Evolutionary conservation across 129 eudicot species (phyloP), one percentile per base, ranked within the genome.

Genomic region (Oenanthe sinensis): DNA sequence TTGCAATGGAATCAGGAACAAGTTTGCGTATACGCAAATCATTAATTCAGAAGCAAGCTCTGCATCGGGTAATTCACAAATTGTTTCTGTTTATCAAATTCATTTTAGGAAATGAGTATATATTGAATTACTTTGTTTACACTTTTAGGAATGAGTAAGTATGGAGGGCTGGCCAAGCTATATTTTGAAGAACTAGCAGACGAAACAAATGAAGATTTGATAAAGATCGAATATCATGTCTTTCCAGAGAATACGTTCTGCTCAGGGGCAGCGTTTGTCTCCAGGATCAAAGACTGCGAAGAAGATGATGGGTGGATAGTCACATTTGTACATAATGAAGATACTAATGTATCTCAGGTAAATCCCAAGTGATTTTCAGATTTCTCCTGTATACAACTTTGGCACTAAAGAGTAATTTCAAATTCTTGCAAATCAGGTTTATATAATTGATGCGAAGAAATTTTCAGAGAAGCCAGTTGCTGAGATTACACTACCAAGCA

Each of bases 291-390:
- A 50, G 89, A 83, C 39, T 28, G 2, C 22, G 87, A 87, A 16
- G 94, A 90, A 79, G 89, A 87, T 80, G 91, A 89, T 78, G 91
- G 91, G 77, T 85, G 91, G 89, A 78, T 87, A 2, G 74, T 89
- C 52, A 75, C 88, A 7, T 89, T 75, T 73, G 79, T 82, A 36
- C 93, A 79, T 36, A 84, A 87, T 63, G 91, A 87, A 78, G 79
- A 65, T 22, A 78, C 50, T 42, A 72, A 87, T 70, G 43, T 70
- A 50, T 85, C 88, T 36, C 76, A 78, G 72, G 91, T 87, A 72
- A 37, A 79, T 70, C 75, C 39, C 16, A 33, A 54, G 26, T 6
- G 4, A 22, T 54, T 26, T 5, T 19, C 63, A 20, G 26, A 20
- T 20, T 54, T 54, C 63, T 20, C 20, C 0, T 20, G 26, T 54